Percentiles rank a stretch among this genome's conserved stretches.
Conservation (phyloP, 441 rosid genomes). For the Adansonia rubrostipa region DNA sequence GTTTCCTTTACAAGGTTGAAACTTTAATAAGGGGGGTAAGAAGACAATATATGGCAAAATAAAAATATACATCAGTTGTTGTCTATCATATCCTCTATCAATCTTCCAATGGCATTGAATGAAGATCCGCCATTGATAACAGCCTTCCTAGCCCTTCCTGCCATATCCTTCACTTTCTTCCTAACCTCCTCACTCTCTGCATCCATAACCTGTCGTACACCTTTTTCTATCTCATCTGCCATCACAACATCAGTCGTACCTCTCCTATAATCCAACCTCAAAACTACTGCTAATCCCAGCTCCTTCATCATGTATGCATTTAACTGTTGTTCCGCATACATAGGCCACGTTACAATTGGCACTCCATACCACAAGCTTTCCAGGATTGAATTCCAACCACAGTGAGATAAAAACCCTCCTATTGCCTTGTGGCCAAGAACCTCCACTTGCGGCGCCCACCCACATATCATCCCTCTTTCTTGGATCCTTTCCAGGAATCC, state of each 20-base stretch:
- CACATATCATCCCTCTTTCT: background rate
- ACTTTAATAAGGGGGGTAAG: background rate
- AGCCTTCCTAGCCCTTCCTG: background rate
- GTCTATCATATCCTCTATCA: background rate
- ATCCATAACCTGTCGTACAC: background rate
- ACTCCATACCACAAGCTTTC: slow-evolving; percentile 8
- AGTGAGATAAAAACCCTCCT: slow-evolving; percentile 13
- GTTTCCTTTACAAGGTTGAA: background rate
- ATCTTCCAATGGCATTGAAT: slow-evolving; percentile 1
- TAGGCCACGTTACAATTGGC: background rate
- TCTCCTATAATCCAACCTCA: background rate
- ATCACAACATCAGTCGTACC: background rate
- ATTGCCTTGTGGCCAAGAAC: background rate
- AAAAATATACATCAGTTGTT: background rate
- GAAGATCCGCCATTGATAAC: background rate
- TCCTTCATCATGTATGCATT: slow-evolving; percentile 9
- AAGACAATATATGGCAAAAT: background rate
- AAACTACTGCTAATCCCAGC: background rate
- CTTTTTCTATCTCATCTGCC: background rate
- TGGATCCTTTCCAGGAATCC: slow-evolving; percentile 5
- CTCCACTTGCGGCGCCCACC: background rate
- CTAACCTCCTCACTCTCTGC: background rate
- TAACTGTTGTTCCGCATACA: slow-evolving; percentile 4
- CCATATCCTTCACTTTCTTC: slow-evolving; percentile 1
- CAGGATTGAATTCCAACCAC: slow-evolving; percentile 7